Percentiles rank a stretch among this genome's conserved stretches.
Evolutionary conservation across 106 monocot genomes (phyloP).

Genomic region (Platanthera zijinensis): DNA sequence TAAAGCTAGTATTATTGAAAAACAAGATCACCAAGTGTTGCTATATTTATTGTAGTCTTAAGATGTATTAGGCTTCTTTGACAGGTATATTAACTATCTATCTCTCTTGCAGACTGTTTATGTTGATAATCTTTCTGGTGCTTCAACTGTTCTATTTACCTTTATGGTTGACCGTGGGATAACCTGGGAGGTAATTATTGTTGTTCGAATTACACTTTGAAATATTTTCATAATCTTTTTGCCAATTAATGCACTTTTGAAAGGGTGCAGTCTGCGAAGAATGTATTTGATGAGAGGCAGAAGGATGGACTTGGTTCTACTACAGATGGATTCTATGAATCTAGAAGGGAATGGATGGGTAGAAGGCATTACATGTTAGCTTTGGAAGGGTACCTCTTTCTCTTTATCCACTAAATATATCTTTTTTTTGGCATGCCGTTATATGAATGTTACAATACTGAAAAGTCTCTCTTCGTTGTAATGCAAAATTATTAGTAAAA

Average conservation of each 20-base stretch:
- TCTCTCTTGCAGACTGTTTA: constrained; percentile 65
- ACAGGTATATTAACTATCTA: constrained; percentile 6
- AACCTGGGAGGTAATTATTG: constrained; percentile 71
- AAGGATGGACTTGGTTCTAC: constrained; percentile 25
- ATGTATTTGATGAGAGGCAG: constrained; percentile 63
- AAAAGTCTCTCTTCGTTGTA: too few relatives aligned
- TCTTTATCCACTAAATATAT: not conserved
- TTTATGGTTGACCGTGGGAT: constrained; percentile 82
- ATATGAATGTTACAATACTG: not conserved
- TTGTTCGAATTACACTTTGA: not conserved
- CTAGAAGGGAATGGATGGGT: constrained; percentile 95
- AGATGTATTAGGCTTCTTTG: constrained; percentile 5
- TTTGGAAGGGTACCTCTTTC: constrained; percentile 57
- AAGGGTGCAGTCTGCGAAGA: constrained; percentile 55
- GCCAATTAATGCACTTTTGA: not conserved
- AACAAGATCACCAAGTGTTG: constrained; percentile 57
- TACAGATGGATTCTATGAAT: constrained; percentile 93
- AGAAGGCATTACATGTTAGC: constrained; percentile 83
- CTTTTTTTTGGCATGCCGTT: not conserved
- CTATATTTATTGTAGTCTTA: not conserved
- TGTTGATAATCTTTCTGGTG: constrained; percentile 81
- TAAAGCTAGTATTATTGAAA: constrained; percentile 66
- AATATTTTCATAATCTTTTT: not conserved
- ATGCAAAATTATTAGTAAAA: not conserved
- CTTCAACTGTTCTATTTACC: constrained; percentile 75